Evolutionary conservation across 441 rosid genomes (phyloP).

Genomic region (Capsella rubella): DNA sequence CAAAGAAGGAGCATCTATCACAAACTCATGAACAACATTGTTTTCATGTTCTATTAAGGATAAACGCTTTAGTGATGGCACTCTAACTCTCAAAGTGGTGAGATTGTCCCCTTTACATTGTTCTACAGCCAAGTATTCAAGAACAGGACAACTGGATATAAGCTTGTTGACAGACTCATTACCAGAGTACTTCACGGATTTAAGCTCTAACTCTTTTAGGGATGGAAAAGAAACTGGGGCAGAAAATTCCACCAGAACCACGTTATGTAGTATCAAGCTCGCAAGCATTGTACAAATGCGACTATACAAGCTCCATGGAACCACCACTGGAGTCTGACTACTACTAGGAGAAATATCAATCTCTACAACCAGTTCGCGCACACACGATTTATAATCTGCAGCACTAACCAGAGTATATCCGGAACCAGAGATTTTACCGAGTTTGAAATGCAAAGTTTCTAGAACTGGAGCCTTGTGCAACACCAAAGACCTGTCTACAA

Average conservation of each 20-base stretch:
- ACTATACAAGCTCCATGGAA: slow-evolving; percentile 13
- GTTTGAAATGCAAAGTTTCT: slow-evolving; percentile 2
- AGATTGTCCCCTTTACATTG: slow-evolving; percentile 12
- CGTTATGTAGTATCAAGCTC: not conserved
- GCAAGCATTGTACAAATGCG: not conserved
- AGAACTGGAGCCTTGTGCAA: slow-evolving; percentile 6
- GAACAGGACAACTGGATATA: slow-evolving; percentile 34
- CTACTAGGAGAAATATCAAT: not conserved
- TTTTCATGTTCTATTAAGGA: not conserved
- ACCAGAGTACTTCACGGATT: slow-evolving; percentile 9
- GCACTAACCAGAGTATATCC: slow-evolving; percentile 10
- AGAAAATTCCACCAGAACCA: not conserved
- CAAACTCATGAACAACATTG: not conserved
- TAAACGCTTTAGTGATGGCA: slow-evolving; percentile 20
- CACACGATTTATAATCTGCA: not conserved
- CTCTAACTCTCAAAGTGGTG: not conserved
- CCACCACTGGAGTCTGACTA: not conserved
- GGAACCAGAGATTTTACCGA: not conserved
- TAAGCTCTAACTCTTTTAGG: not conserved
- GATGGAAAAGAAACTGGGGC: not conserved
- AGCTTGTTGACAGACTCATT: slow-evolving; percentile 17
- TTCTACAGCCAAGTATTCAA: slow-evolving; percentile 25
- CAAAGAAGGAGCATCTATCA: slow-evolving; percentile 33
- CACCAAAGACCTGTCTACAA: slow-evolving; percentile 5
- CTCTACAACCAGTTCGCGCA: slow-evolving; percentile 14